Percentiles rank a stretch among this genome's conserved stretches.
These are phyloP conservation scores for Nemania sp. DNA, from an alignment of 2,329 filamentous ascomycete genomes.

Conservation along the genomic window DNA sequence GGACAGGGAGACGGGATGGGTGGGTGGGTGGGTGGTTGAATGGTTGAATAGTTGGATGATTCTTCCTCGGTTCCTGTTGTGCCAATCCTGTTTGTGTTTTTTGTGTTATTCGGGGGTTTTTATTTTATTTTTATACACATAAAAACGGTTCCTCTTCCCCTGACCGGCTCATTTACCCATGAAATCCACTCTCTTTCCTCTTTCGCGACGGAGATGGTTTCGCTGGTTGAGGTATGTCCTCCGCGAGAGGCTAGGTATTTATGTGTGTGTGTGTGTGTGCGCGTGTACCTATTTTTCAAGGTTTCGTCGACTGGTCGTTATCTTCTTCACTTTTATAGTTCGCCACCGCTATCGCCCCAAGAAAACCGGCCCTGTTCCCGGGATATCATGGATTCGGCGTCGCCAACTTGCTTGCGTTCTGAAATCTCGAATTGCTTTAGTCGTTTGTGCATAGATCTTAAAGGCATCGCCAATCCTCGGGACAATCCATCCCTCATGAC, in stretches of 20 bases:
- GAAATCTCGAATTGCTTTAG: constrained; percentile 76
- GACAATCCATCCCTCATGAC: constrained; percentile 77
- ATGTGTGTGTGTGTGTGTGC: background rate
- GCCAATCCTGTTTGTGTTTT: background rate
- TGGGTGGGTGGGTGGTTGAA: background rate
- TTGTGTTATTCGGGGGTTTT: too few species aligned
- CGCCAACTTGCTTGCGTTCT: constrained; percentile 87
- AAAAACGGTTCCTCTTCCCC: background rate
- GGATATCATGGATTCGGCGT: constrained; percentile 59
- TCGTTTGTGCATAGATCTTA: constrained; percentile 66
- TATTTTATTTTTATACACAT: background rate
- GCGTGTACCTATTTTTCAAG: too few species aligned
- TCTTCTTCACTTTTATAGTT: constrained; percentile 26
- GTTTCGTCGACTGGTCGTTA: background rate
- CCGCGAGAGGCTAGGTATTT: background rate
- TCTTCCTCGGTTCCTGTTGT: background rate
- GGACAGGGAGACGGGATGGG: background rate
- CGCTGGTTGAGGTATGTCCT: background rate
- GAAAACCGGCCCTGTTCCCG: constrained; percentile 32
- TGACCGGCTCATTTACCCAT: background rate
- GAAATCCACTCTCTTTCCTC: background rate
- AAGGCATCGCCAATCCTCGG: constrained; percentile 69
- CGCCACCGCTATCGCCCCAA: constrained; percentile 25
- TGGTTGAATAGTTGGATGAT: background rate
- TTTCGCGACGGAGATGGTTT: background rate